phyloP scores from a whole-genome alignment of 139 green algal species.

The Coccomyxa sp. region DNA sequence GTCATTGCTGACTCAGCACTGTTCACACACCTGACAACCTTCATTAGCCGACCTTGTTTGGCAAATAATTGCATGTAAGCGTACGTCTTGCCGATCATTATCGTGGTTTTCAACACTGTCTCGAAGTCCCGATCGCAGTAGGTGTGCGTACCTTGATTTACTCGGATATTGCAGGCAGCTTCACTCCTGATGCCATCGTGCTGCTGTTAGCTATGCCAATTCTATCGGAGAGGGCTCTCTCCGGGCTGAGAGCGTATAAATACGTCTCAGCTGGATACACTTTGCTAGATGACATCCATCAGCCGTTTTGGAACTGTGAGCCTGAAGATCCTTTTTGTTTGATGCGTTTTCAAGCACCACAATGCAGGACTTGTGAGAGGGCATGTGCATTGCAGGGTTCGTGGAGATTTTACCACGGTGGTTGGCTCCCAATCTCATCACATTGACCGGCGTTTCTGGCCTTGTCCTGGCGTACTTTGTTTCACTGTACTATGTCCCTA shows the following conservation, averaged over 20 bases:
- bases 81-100: no score
- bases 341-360: neutral
- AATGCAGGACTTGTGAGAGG: no score
- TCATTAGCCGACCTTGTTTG: no score
- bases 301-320: conserved; percentile 77
- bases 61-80: no score
- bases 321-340: neutral
- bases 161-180: no score
- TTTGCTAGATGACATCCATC: conserved; percentile 70
- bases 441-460: conserved; percentile 59
- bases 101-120: no score
- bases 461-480: conserved; percentile 59
- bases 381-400: conserved; percentile 22
- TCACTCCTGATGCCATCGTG: no score
- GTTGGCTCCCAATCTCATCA: conserved; percentile 95
- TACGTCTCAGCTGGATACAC: conserved; percentile 86
- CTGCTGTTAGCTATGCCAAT: conserved; percentile 35
- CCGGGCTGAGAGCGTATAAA: conserved; percentile 68
- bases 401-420: conserved; percentile 66
- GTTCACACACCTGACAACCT: no score
- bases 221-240: conserved; percentile 46
- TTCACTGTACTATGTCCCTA: conserved; percentile 48
- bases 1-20: no score
- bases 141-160: no score
- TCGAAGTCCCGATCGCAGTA: no score